Conservation (phyloP, 148 eudicot species). For the Cornus suecica region DNA sequence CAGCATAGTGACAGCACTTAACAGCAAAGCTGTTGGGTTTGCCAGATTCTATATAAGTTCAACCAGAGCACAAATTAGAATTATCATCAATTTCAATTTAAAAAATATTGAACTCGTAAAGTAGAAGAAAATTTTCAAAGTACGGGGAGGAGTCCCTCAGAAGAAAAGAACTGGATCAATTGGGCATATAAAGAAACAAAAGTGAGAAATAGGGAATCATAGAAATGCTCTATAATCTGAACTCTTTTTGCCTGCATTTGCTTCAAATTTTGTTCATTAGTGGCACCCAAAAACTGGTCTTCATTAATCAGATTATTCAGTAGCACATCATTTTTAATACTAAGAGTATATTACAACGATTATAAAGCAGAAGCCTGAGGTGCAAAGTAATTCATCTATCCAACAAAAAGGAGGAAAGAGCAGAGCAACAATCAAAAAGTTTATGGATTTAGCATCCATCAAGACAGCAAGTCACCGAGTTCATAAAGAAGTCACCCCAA, state of each 20-base stretch:
- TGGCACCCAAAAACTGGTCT: no score
- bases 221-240: neutral
- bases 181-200: neutral
- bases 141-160: no score
- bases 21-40: conserved; percentile 89
- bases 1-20: conserved; percentile 84
- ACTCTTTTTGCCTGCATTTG: neutral
- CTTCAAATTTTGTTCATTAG: no score
- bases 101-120: neutral
- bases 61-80: neutral
- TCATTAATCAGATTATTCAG: no score
- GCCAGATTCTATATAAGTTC: conserved; percentile 58
- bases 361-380: no score
- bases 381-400: no score
- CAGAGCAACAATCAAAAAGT: no score
- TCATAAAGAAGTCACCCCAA: neutral
- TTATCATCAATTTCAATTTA: neutral
- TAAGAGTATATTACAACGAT: no score
- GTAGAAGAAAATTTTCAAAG: no score
- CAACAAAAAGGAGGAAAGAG: no score
- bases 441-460: neutral
- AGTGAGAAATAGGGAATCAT: neutral
- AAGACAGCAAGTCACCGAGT: neutral
- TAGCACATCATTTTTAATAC: no score
- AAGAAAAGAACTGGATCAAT: neutral